phyloP scores from a whole-genome alignment of 2,329 filamentous ascomycete genomes.

The Conoideocrella luteorostrata region DNA sequence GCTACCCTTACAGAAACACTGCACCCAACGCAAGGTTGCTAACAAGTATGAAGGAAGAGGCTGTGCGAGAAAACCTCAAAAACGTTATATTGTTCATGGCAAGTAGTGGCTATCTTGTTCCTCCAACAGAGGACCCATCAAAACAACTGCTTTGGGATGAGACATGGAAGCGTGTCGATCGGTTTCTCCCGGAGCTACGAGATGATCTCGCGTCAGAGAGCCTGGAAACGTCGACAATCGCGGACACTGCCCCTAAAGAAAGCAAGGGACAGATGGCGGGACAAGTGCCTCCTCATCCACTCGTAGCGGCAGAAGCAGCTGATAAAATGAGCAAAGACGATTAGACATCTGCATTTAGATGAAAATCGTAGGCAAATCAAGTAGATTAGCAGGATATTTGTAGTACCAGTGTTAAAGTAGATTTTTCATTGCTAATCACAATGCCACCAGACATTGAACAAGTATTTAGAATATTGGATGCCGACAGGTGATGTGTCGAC shows the following conservation, averaged over 20 bases:
- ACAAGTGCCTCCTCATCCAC: too few relatives aligned
- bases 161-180: constrained; percentile 60
- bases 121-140: constrained; percentile 52
- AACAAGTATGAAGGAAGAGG: constrained; percentile 65
- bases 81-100: constrained; percentile 95
- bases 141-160: constrained; percentile 55
- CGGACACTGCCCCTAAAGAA: neutral
- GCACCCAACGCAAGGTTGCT: constrained; percentile 8
- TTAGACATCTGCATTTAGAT: too few relatives aligned
- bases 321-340: too few relatives aligned
- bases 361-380: too few relatives aligned
- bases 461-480: too few relatives aligned
- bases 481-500: too few relatives aligned
- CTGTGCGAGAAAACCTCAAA: constrained; percentile 90
- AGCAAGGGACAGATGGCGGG: too few relatives aligned
- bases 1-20: constrained; percentile 20
- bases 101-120: constrained; percentile 75
- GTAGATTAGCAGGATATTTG: too few relatives aligned
- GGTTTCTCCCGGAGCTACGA: constrained; percentile 56
- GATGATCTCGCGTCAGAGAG: constrained; percentile 51
- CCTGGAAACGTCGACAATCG: neutral
- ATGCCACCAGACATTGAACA: too few relatives aligned
- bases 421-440: too few relatives aligned
- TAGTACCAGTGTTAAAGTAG: too few relatives aligned
- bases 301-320: too few relatives aligned